Percentiles rank a stretch among this genome's conserved stretches.
phyloP scores from a whole-genome alignment of 495 filamentous ascomycete species.

The Evansstolkia leycettana region DNA sequence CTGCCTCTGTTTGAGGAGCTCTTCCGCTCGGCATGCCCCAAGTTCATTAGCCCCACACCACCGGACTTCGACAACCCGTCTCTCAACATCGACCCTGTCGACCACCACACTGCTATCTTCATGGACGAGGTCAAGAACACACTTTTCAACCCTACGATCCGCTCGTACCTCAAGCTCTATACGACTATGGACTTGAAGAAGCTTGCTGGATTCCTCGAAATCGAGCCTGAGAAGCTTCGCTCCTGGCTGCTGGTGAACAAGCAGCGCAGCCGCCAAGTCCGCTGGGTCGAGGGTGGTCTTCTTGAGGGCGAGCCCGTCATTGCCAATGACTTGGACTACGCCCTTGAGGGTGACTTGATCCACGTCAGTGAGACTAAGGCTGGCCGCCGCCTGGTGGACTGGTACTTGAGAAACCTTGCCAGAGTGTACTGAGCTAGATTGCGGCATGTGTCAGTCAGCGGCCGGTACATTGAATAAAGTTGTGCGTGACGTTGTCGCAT shows the following conservation, averaged over 20 bases:
- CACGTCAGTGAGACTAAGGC: constrained; percentile 98
- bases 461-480: constrained; percentile 3
- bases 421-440: constrained; percentile 62
- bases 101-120: constrained; percentile 94
- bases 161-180: constrained; percentile 97
- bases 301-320: constrained; percentile 87
- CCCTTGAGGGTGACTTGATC: constrained; percentile 91
- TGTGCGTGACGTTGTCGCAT: constrained; percentile 4
- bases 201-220: constrained; percentile 90
- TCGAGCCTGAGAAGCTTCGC: constrained; percentile 82
- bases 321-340: constrained; percentile 90
- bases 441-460: constrained; percentile 1
- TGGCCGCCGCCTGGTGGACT: constrained; percentile 90
- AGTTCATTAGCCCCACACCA: constrained; percentile 96
- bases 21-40: constrained; percentile 90
- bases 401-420: constrained; percentile 94
- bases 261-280: constrained; percentile 90
- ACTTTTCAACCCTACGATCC: constrained; percentile 79
- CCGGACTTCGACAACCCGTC: constrained; percentile 94
- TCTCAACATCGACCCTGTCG: constrained; percentile 88
- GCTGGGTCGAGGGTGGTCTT: constrained; percentile 83
- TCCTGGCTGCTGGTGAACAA: constrained; percentile 92
- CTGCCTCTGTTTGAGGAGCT: constrained; percentile 95
- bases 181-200: constrained; percentile 99
- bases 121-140: constrained; percentile 99